These are phyloP conservation scores for Ophiostoma populinum DNA, from an alignment of 2,329 filamentous ascomycete species.

Conservation along the genomic window DNA sequence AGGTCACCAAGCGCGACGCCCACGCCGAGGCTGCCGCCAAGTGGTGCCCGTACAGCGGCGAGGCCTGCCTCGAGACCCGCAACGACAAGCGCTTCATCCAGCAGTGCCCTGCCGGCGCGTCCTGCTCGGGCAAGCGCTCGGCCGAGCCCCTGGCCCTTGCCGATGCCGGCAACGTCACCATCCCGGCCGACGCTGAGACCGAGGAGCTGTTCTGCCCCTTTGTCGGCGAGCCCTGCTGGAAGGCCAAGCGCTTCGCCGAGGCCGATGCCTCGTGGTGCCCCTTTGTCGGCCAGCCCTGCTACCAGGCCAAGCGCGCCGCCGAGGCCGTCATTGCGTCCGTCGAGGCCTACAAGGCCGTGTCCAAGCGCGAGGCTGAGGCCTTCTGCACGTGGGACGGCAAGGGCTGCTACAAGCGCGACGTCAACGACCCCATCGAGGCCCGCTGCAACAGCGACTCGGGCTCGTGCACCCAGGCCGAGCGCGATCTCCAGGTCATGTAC, in stretches of 20 bases:
- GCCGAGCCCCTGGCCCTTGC: no score
- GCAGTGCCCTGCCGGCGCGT: no score
- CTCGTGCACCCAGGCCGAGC: conserved; percentile 20
- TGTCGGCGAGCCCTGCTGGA: conserved; percentile 22
- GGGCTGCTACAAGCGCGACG: conserved; percentile 9
- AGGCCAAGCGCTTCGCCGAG: conserved; percentile 15
- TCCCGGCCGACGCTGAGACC: no score
- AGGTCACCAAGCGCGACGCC: conserved; percentile 3
- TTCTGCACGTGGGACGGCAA: conserved; percentile 8
- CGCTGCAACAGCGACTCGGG: conserved; percentile 18
- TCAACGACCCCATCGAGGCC: conserved; percentile 15
- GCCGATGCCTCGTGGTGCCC: conserved; percentile 18
- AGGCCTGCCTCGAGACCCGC: neutral
- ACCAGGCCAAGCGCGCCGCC: conserved; percentile 21
- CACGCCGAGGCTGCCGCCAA: neutral
- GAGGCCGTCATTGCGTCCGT: conserved; percentile 10
- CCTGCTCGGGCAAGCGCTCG: no score
- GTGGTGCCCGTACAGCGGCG: neutral
- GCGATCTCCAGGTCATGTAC: conserved; percentile 20
- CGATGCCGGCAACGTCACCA: no score
- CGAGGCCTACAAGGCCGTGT: conserved; percentile 1
- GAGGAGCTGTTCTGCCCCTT: conserved; percentile 18
- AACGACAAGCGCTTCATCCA: neutral
- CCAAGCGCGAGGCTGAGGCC: conserved; percentile 7
- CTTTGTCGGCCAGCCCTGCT: conserved; percentile 24